A percentile compares a stretch with the other conserved stretches of the same genome.
Evolutionary conservation across 805 yeast species (phyloP).

Genomic region (Spathaspora arborariae): DNA sequence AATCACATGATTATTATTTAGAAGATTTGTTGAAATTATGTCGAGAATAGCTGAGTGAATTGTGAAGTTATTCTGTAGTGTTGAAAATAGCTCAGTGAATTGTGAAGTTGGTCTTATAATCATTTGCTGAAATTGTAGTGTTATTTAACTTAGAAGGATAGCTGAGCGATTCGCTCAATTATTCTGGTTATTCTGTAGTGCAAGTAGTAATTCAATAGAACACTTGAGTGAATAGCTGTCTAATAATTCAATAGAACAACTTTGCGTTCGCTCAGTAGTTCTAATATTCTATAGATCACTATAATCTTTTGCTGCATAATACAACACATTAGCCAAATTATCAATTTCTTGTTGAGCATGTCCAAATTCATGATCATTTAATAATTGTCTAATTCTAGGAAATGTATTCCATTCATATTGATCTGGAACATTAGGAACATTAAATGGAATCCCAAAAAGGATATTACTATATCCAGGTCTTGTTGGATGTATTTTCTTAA

Average conservation of each 20-base stretch:
- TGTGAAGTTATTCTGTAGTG: too few relatives aligned
- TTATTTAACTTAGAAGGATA: too few relatives aligned
- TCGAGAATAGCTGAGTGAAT: too few relatives aligned
- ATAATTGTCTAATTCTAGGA: conserved; percentile 72
- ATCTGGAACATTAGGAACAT: conserved; percentile 44
- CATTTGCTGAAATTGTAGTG: too few relatives aligned
- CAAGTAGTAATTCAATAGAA: too few relatives aligned
- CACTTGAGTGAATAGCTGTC: too few relatives aligned
- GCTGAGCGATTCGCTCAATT: too few relatives aligned
- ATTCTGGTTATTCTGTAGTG: too few relatives aligned
- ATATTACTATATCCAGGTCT: conserved; percentile 67
- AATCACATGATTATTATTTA: conserved; percentile 29
- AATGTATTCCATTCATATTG: conserved; percentile 59
- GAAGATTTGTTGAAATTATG: conserved; percentile 25
- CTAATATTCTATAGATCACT: neutral
- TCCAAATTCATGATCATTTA: conserved; percentile 45
- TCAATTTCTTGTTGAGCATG: conserved; percentile 54
- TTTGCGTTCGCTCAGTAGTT: too few relatives aligned
- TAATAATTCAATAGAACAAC: too few relatives aligned
- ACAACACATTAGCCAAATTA: conserved; percentile 29
- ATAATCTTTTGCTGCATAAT: conserved; percentile 14
- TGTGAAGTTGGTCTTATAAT: too few relatives aligned
- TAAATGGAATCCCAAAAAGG: conserved; percentile 64
- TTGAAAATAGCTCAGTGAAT: too few relatives aligned
- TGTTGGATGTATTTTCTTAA: conserved; percentile 13